Conservation (phyloP, 2,329 filamentous ascomycete genomes). For the Blastomyces emzantsi region DNA sequence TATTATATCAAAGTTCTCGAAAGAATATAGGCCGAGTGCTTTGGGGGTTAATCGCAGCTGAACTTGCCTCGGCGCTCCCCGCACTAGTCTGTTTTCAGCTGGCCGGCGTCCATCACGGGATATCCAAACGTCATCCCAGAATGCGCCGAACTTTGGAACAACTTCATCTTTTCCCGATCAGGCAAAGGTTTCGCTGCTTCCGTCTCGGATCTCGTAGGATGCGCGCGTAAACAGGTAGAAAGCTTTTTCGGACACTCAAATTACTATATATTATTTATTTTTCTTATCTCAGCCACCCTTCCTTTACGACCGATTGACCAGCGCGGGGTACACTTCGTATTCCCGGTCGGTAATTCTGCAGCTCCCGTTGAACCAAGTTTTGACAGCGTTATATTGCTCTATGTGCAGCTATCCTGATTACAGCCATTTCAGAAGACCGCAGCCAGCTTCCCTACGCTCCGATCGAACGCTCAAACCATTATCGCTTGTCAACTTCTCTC, state of each 20-base stretch:
- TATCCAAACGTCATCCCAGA: neutral
- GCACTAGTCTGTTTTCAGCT: constrained; percentile 4
- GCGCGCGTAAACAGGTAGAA: neutral
- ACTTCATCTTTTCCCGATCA: constrained; percentile 6
- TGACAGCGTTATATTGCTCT: neutral
- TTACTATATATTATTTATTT: neutral
- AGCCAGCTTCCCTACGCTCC: neutral
- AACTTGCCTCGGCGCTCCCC: constrained; percentile 1
- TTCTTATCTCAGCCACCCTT: neutral
- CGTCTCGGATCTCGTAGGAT: neutral
- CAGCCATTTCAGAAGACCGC: neutral
- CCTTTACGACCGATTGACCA: neutral
- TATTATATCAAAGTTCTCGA: neutral
- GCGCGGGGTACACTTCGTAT: neutral
- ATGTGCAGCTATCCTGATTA: neutral
- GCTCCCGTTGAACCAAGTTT: neutral
- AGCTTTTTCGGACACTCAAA: neutral
- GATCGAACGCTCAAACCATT: too few species aligned
- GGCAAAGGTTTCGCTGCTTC: neutral
- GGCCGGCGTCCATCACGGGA: neutral
- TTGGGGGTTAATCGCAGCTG: neutral
- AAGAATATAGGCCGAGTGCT: neutral
- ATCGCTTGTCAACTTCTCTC: neutral
- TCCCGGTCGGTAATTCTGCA: neutral
- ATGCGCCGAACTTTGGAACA: neutral